Conservation (phyloP, 2,329 filamentous ascomycete genomes). For the Diaporthe citrichinensis region DNA sequence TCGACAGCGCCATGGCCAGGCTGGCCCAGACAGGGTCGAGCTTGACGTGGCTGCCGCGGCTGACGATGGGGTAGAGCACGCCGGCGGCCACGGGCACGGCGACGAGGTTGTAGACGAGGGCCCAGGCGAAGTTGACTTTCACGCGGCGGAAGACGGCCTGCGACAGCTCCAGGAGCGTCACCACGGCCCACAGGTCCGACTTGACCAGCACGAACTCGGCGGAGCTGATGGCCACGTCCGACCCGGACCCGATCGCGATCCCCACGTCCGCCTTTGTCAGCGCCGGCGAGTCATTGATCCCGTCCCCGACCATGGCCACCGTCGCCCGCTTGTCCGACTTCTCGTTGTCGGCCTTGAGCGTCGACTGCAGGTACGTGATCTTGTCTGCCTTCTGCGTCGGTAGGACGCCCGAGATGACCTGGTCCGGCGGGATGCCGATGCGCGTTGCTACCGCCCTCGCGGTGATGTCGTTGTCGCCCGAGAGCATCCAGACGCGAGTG, state of each 20-base stretch:
- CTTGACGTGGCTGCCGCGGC: conserved; percentile 68
- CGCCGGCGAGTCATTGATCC: conserved; percentile 90
- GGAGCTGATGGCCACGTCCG: conserved; percentile 85
- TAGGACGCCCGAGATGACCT: conserved; percentile 89
- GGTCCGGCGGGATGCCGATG: conserved; percentile 79
- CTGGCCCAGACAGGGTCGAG: conserved; percentile 89
- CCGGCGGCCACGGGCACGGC: conserved; percentile 87
- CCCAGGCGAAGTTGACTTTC: conserved; percentile 89
- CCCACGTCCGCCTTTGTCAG: conserved; percentile 85
- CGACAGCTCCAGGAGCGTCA: conserved; percentile 81
- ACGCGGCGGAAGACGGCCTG: conserved; percentile 81
- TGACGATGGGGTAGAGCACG: conserved; percentile 74
- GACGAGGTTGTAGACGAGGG: conserved; percentile 83
- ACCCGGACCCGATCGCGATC: conserved; percentile 86
- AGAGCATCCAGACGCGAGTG: conserved; percentile 90
- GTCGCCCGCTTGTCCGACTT: conserved; percentile 57
- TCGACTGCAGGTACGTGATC: conserved; percentile 74
- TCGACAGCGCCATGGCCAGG: conserved; percentile 93
- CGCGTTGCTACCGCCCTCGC: conserved; percentile 82
- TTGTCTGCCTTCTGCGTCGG: conserved; percentile 85
- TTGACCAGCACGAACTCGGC: conserved; percentile 87
- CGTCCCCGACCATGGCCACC: conserved; percentile 90
- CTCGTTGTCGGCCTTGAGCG: conserved; percentile 56
- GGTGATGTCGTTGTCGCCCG: conserved; percentile 90
- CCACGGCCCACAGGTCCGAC: conserved; percentile 76